Base-by-base conservation (phyloP, 2,329 filamentous ascomycete genomes). In the Apiospora aurea region DNA sequence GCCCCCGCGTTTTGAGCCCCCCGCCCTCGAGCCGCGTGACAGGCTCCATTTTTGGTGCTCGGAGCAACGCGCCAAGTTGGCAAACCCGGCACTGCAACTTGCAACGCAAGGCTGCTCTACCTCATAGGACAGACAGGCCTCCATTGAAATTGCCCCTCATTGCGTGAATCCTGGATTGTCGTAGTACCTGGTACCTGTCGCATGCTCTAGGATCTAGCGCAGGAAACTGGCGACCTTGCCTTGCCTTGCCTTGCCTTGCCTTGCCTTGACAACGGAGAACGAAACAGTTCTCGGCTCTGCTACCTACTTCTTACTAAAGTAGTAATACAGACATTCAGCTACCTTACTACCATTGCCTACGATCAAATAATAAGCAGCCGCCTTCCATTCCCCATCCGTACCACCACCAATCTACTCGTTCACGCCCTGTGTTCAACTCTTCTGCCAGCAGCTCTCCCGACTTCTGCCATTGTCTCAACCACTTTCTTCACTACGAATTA, bases 61-160 rank as follows among this genome's bases (percentile, higher is more conserved):
- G 57, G 57, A 64, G 57, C 57, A 64, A 64, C 57, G 34, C 21
- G 57, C 57, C 57, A 64, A 64, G 57, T 64, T 64, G 57, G 57
- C 57, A 64, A 64, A 64, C 57, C 57, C 34, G 57, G 38, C 38
- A 11, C 3, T 29, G 38, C 38, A n/a, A n/a, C n/a, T n/a, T n/a
- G n/a, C n/a, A n/a, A n/a, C n/a, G n/a, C n/a, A 7, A 41, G 38
- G 57, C 57, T 41, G 34, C 34, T n/a, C 10, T 38, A 41, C 53
- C 53, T 61, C 53, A 64, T 41, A 41, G 57, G 34, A 64, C 57
- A 46, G 18, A 53, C 24, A 34, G 34, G 13, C 57, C 57, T 64
- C 57, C 57, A 64, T 64, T 41, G 57, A n/a, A 41, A 64, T 41
- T 41, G 34, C 34, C 57, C 57, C 57, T 41, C 53, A 61, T 38